Base-by-base conservation (phyloP, 192 early-diverging fungal species). In the Linnemannia hyalina region DNA sequence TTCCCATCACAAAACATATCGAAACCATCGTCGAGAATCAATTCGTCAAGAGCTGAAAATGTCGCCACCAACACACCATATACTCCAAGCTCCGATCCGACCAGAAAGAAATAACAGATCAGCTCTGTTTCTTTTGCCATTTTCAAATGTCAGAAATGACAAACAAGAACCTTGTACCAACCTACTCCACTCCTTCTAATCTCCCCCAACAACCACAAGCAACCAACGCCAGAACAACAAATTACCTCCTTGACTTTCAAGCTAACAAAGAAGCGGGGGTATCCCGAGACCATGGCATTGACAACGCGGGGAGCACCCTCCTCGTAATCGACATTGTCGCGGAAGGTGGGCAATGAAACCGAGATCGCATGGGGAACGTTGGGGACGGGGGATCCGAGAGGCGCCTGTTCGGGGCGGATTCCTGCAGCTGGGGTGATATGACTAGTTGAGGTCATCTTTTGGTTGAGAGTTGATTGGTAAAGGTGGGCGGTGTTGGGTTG, bases 261-360 rank as follows among this genome's bases (percentile, higher is more conserved):
- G 83, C 94, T 93, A 83, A 95, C 95, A 79, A 98, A 97, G 90
- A 99, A 99, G 49, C 98, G 95, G 16, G 98, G 98, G 81, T 99
- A 99, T 2, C 98, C 98, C 55, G 91, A 91, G 54, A 92, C 89
- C 94, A 99, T 95, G 46, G 87, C 90, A 38, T 90, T 81, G 55
- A 94, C 86, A 32, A 98, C 95, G 7, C 91, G 83, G 13, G 92
- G 89, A 49, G 94, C 92, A n/a, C 92, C 96, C 89, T 97, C 96
- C 80, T 99, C 98, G 76, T 99, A 99, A 49, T 94, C 95, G 68
- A 99, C 90, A 81, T 98, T 98, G 90, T 95, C 96, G 22, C 90
- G 83, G 97, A 97, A 99, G 20, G 88, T 96, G 8, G 98, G 98
- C 9, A 99, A 91, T 26, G 94, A 94, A 8, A 99, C 98, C 26